Evolutionary conservation across 495 filamentous ascomycete genomes (phyloP).

Genomic region (Acidomyces sp.): DNA sequence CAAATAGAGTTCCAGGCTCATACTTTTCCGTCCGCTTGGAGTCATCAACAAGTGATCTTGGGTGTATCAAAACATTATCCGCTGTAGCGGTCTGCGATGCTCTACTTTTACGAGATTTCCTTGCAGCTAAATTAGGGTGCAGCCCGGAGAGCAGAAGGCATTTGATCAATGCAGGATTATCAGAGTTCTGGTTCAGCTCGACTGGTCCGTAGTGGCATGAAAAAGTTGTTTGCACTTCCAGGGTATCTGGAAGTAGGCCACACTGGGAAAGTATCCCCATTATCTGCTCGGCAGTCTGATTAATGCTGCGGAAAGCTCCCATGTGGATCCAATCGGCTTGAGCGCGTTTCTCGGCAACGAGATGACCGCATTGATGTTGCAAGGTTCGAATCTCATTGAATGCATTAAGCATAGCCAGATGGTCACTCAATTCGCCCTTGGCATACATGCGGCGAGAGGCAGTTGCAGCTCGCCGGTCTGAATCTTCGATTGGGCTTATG

Average conservation of each 20-base stretch:
- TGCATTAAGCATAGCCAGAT: slow-evolving; percentile 40
- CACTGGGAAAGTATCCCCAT: slow-evolving; percentile 33
- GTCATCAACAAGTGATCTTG: slow-evolving; percentile 30
- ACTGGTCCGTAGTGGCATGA: slow-evolving; percentile 32
- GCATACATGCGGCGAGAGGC: slow-evolving; percentile 30
- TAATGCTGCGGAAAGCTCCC: slow-evolving; percentile 31
- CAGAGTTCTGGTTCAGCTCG: slow-evolving; percentile 37
- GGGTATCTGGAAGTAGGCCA: slow-evolving; percentile 31
- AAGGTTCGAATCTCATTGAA: slow-evolving; percentile 33
- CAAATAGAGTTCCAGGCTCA: slow-evolving; percentile 24
- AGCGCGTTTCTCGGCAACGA: background rate
- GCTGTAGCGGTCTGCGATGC: slow-evolving; percentile 31
- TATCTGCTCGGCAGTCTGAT: slow-evolving; percentile 35
- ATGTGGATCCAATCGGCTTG: slow-evolving; percentile 30
- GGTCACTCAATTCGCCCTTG: slow-evolving; percentile 36
- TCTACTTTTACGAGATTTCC: slow-evolving; percentile 20
- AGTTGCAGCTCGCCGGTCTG: slow-evolving; percentile 24
- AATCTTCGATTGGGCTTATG: slow-evolving; percentile 22
- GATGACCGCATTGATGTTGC: slow-evolving; percentile 6
- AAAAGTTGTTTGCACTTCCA: slow-evolving; percentile 16
- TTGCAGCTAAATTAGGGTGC: slow-evolving; percentile 38
- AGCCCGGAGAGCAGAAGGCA: slow-evolving; percentile 37
- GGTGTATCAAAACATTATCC: slow-evolving; percentile 34
- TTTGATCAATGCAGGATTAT: slow-evolving; percentile 37
- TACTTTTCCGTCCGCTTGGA: background rate